These are phyloP conservation scores for Talaromyces atroroseus DNA, from an alignment of 2,329 filamentous ascomycete species.

Conservation along the genomic window DNA sequence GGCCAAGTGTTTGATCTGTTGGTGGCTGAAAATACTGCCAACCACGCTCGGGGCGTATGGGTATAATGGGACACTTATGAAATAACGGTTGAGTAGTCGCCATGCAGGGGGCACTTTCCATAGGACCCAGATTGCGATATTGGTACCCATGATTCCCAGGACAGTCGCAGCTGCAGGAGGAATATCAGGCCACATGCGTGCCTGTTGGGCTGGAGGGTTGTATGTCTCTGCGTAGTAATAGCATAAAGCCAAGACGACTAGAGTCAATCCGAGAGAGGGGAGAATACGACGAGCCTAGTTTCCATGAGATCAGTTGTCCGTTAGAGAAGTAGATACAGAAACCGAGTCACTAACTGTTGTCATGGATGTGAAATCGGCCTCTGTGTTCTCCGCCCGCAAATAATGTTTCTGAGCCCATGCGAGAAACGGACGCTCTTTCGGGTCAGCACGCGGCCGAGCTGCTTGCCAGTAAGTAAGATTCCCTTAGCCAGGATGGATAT, in stretches of 20 bases:
- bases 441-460: constrained; percentile 38
- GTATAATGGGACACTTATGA: constrained; percentile 48
- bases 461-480: constrained; percentile 12
- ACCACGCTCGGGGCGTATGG: constrained; percentile 50
- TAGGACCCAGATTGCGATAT: constrained; percentile 46
- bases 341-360: constrained; percentile 27
- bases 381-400: constrained; percentile 30
- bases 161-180: constrained; percentile 50
- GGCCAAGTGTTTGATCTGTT: constrained; percentile 47
- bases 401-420: constrained; percentile 42
- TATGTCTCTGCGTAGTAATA: constrained; percentile 46
- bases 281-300: constrained; percentile 42
- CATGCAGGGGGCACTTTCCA: constrained; percentile 52
- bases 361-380: constrained; percentile 28
- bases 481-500: neutral
- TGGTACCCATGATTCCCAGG: constrained; percentile 45
- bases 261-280: constrained; percentile 37
- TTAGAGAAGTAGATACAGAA: neutral
- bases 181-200: constrained; percentile 46
- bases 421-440: constrained; percentile 32
- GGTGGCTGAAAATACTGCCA: constrained; percentile 54
- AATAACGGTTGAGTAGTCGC: constrained; percentile 53
- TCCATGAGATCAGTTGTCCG: neutral
- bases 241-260: constrained; percentile 37
- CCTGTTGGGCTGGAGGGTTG: constrained; percentile 41